A percentile compares a stretch with the other conserved stretches of the same genome.
Evolutionary conservation across 441 rosid genomes (phyloP).

Genomic region (Manihot esculenta): DNA sequence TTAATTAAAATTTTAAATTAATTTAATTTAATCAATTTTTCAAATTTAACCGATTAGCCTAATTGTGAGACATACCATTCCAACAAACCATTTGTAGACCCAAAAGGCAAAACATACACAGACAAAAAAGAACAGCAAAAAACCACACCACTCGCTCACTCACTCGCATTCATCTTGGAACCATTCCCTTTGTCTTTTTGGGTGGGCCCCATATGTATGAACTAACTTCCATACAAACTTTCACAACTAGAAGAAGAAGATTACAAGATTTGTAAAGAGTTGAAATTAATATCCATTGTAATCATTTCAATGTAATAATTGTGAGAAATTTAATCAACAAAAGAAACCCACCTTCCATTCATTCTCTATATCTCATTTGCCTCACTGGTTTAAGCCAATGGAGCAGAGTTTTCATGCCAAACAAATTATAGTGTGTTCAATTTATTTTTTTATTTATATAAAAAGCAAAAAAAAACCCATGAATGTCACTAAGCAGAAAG

Average conservation of each 20-base stretch:
- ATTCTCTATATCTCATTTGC: too few species aligned
- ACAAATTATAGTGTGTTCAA: neutral
- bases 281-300: slow-evolving; percentile 19
- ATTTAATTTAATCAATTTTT: too few species aligned
- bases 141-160: too few species aligned
- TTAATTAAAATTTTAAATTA: too few species aligned
- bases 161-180: neutral
- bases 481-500: slow-evolving; percentile 9
- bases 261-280: slow-evolving; percentile 13
- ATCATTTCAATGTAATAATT: slow-evolving; percentile 35
- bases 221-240: slow-evolving; percentile 15
- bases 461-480: too few species aligned
- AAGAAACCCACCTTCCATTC: too few species aligned
- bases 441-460: too few species aligned
- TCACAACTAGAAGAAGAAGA: slow-evolving; percentile 1
- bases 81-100: slow-evolving; percentile 14
- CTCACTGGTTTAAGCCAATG: neutral
- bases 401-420: neutral
- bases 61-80: neutral
- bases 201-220: neutral
- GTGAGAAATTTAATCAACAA: slow-evolving; percentile 19
- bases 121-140: neutral
- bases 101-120: slow-evolving; percentile 24
- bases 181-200: neutral
- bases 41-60: too few species aligned